phyloP scores from a whole-genome alignment of 352 stramenopile genomes.

The Halophytophthora polymorphica region DNA sequence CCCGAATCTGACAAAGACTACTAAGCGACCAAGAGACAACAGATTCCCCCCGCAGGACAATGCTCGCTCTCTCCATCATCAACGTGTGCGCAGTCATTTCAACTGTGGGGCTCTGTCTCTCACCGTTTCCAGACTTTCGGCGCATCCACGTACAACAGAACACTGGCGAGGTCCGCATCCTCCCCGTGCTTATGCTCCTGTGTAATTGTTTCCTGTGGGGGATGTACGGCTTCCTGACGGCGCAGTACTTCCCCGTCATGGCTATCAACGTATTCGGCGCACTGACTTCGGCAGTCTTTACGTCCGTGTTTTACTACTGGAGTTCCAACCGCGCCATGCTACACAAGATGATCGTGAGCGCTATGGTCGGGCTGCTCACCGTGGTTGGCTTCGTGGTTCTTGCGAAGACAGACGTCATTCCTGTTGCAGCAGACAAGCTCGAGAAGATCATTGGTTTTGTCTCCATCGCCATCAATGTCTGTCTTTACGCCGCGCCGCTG shows the following conservation, averaged over 20 bases:
- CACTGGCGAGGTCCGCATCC: constrained; percentile 35
- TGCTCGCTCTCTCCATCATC: constrained; percentile 23
- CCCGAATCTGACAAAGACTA: too few species aligned
- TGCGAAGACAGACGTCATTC: constrained; percentile 8
- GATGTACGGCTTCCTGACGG: constrained; percentile 32
- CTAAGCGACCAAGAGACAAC: too few species aligned
- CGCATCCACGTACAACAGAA: constrained; percentile 13
- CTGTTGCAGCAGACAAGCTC: constrained; percentile 20
- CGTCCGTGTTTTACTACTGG: constrained; percentile 23
- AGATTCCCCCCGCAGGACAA: too few species aligned
- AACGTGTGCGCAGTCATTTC: constrained; percentile 21
- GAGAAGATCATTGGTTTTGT: constrained; percentile 28
- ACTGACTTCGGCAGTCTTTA: constrained; percentile 28
- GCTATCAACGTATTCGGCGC: constrained; percentile 40
- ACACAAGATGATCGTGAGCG: constrained; percentile 11
- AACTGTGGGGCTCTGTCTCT: constrained; percentile 19
- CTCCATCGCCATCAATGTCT: constrained; percentile 33
- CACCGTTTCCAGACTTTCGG: constrained; percentile 21
- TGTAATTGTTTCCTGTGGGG: constrained; percentile 40
- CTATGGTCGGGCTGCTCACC: constrained; percentile 10
- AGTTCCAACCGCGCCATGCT: constrained; percentile 11
- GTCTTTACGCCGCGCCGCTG: constrained; percentile 47
- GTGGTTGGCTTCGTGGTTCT: constrained; percentile 15
- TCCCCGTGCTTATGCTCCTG: constrained; percentile 38
- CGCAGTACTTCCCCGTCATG: constrained; percentile 36